Evolutionary conservation across 257 asterid species (phyloP).

Genomic region (Solanum piurae): DNA sequence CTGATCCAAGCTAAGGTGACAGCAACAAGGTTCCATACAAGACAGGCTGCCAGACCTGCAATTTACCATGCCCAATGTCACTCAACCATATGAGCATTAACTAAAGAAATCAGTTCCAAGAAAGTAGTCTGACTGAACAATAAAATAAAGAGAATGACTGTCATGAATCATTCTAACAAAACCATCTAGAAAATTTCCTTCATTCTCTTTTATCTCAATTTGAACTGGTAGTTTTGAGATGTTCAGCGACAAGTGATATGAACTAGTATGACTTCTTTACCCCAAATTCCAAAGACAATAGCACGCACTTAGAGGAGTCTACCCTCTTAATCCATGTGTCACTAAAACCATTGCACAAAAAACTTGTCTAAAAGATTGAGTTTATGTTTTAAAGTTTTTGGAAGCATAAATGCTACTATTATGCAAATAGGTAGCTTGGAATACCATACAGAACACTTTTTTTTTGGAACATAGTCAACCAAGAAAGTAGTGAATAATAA

Average conservation of each 20-base stretch:
- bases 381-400: neutral
- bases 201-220: neutral
- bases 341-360: neutral
- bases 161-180: neutral
- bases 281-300: neutral
- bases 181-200: neutral
- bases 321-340: neutral
- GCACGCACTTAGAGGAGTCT: neutral
- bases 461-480: neutral
- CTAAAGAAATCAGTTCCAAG: neutral
- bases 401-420: neutral
- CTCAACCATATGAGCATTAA: neutral
- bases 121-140: neutral
- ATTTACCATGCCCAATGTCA: constrained; percentile 5
- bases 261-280: neutral
- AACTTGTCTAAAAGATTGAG: neutral
- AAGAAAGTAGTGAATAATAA: neutral
- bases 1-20: constrained; percentile 72
- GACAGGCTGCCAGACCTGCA: constrained; percentile 68
- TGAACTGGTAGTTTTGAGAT: neutral
- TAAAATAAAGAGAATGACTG: neutral
- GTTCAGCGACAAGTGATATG: neutral
- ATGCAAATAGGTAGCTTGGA: neutral
- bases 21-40: constrained; percentile 67
- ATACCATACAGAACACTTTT: neutral